phyloP scores from a whole-genome alignment of 2,329 filamentous ascomycete genomes.

The Exophiala aquamarina region DNA sequence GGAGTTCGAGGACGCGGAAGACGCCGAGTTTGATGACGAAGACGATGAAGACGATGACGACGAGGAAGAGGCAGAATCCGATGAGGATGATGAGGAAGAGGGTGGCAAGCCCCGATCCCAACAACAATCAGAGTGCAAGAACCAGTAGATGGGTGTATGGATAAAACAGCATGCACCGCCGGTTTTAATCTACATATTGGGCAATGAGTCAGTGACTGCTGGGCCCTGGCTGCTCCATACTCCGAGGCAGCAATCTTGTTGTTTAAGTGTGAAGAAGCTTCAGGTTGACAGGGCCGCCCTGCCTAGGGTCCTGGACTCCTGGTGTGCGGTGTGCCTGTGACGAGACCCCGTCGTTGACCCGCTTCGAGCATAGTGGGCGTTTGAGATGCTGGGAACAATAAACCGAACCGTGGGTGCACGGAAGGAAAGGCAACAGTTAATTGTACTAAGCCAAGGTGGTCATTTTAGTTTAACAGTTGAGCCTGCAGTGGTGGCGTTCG shows the following conservation, averaged over 20 bases:
- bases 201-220: background rate
- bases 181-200: background rate
- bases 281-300: constrained; percentile 8
- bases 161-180: background rate
- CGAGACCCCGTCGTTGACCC: constrained; percentile 6
- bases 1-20: constrained; percentile 82
- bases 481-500: too few relatives aligned
- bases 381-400: constrained; percentile 9
- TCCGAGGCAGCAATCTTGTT: background rate
- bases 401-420: constrained; percentile 4
- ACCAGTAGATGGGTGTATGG: constrained; percentile 21
- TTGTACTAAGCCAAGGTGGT: constrained; percentile 1
- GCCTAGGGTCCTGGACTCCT: too few relatives aligned
- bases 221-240: background rate
- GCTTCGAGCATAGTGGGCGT: constrained; percentile 20
- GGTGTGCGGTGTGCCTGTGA: constrained; percentile 1
- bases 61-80: constrained; percentile 69
- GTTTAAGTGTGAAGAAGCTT: background rate
- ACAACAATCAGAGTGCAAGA: constrained; percentile 93
- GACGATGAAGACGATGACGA: constrained; percentile 93
- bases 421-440: constrained; percentile 2
- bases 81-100: constrained; percentile 65
- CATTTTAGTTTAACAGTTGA: background rate
- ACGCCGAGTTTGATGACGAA: constrained; percentile 80
- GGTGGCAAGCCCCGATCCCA: constrained; percentile 61